Conservation (phyloP, 1,284 basidiomycete genomes). For the Pseudozyma thailandica region DNA sequence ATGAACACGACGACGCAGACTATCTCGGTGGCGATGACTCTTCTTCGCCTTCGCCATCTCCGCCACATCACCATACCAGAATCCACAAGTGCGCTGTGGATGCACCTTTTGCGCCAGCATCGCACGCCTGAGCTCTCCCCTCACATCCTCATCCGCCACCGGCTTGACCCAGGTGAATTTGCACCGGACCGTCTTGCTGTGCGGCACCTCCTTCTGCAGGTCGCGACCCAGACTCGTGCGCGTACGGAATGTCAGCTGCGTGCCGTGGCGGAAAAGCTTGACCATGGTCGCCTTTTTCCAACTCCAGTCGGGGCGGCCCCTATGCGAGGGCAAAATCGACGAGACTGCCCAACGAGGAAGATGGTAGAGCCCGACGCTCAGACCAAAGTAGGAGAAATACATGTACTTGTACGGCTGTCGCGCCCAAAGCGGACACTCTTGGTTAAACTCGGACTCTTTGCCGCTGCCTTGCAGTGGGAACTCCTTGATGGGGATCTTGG, state of each 20-base stretch:
- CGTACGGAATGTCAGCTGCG: constrained; percentile 59
- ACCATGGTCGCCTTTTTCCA: constrained; percentile 62
- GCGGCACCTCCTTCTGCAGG: constrained; percentile 54
- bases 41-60: constrained; percentile 3
- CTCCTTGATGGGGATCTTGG: constrained; percentile 53
- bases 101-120: constrained; percentile 50
- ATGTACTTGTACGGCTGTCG: constrained; percentile 57
- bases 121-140: constrained; percentile 57
- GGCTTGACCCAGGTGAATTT: constrained; percentile 61
- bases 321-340: constrained; percentile 35
- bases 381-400: constrained; percentile 60
- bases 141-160: constrained; percentile 35
- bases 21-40: not conserved
- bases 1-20: not conserved
- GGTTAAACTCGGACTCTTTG: constrained; percentile 54
- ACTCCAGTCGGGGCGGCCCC: constrained; percentile 54
- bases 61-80: constrained; percentile 55
- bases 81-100: constrained; percentile 52
- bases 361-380: constrained; percentile 52
- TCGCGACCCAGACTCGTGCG: constrained; percentile 52
- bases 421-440: constrained; percentile 56
- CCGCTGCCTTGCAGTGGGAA: constrained; percentile 63
- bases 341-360: constrained; percentile 54
- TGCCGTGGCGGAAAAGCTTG: constrained; percentile 55
- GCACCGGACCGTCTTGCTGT: constrained; percentile 52